These are phyloP conservation scores for Exserohilum turcica DNA, from an alignment of 2,329 filamentous ascomycete species.

Conservation along the genomic window DNA sequence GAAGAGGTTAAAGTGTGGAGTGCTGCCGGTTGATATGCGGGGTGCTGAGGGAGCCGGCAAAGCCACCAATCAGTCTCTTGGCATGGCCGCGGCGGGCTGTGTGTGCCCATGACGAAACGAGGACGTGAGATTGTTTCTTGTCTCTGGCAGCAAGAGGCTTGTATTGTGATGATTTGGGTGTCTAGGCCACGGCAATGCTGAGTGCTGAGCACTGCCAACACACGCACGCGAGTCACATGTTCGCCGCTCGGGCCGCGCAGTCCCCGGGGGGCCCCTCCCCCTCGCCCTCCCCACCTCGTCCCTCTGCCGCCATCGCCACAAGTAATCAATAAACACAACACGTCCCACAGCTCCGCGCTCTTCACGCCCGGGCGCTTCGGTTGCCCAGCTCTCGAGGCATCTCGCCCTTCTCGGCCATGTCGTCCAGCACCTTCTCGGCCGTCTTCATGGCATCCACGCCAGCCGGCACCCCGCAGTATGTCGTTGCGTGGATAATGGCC, in stretches of 20 bases:
- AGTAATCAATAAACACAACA: too few species aligned
- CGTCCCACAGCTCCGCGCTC: neutral
- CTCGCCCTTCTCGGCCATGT: slow-evolving; percentile 56
- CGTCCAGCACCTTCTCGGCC: slow-evolving; percentile 57
- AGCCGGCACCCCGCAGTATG: slow-evolving; percentile 61
- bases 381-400: slow-evolving; percentile 40
- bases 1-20: slow-evolving; percentile 21
- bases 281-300: too few species aligned
- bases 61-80: slow-evolving; percentile 11
- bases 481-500: slow-evolving; percentile 57
- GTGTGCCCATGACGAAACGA: neutral
- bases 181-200: neutral
- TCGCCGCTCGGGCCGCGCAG: neutral
- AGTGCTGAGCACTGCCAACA: neutral
- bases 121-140: neutral
- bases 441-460: slow-evolving; percentile 61
- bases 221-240: neutral
- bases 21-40: slow-evolving; percentile 23
- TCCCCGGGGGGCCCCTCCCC: neutral
- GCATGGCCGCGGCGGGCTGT: neutral
- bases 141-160: neutral
- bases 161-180: neutral
- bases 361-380: slow-evolving; percentile 37
- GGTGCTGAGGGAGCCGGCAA: slow-evolving; percentile 15
- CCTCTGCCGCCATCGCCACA: too few species aligned